Conservation (phyloP, 495 filamentous ascomycete genomes). For the Astrothelium macrocarpum region DNA sequence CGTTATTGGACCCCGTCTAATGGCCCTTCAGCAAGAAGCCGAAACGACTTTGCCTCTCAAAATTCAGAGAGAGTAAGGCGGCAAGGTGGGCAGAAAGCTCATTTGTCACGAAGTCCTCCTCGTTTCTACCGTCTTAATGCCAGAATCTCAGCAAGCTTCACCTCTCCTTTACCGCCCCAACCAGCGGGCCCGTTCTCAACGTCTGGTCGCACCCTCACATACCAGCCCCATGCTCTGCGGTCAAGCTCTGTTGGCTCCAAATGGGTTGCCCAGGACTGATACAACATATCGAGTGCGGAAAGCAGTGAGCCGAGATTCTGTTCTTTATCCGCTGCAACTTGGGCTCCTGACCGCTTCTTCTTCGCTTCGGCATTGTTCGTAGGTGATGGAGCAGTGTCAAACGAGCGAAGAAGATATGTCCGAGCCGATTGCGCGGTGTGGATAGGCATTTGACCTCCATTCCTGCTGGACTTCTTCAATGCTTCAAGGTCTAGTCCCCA, state of each 20-base stretch:
- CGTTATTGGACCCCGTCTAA: neutral
- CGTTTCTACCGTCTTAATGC: conserved; percentile 39
- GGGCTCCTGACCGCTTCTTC: conserved; percentile 32
- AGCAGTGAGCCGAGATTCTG: conserved; percentile 57
- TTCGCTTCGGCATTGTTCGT: conserved; percentile 15
- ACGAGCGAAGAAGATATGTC: conserved; percentile 51
- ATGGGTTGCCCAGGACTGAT: conserved; percentile 55
- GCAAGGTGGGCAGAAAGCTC: neutral
- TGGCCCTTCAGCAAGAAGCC: neutral
- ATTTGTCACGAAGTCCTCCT: neutral
- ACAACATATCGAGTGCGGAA: conserved; percentile 56
- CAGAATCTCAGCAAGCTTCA: conserved; percentile 58
- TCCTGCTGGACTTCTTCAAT: conserved; percentile 38
- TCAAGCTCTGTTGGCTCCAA: conserved; percentile 56
- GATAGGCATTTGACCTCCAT: conserved; percentile 47
- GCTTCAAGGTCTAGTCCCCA: conserved; percentile 76
- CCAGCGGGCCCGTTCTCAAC: conserved; percentile 62
- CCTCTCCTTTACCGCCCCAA: conserved; percentile 69
- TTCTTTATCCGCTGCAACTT: conserved; percentile 47
- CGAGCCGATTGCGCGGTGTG: conserved; percentile 55
- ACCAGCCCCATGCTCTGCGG: conserved; percentile 69
- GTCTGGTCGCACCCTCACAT: conserved; percentile 60
- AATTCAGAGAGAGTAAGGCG: neutral
- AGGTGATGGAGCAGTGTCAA: conserved; percentile 34
- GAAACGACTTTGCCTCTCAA: neutral